phyloP scores from a whole-genome alignment of 192 early-diverging fungal species.

The Rhizoclosmatium sp. region DNA sequence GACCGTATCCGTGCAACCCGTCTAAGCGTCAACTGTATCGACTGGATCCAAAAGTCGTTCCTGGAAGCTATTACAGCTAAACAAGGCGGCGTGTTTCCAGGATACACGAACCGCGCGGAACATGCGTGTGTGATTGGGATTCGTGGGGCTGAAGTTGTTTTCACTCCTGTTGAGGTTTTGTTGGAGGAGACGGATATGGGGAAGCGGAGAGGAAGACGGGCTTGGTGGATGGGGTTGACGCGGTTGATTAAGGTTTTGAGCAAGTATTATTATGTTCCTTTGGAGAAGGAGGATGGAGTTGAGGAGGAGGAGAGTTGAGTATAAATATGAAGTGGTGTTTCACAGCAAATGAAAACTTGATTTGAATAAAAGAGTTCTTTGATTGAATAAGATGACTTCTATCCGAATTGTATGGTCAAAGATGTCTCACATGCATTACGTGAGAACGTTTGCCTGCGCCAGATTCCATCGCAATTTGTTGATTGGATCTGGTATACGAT shows the following conservation, averaged over 20 bases:
- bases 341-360: too few relatives aligned
- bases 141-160: constrained; percentile 74
- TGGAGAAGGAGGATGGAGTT: neutral
- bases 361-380: too few relatives aligned
- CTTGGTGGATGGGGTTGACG: constrained; percentile 76
- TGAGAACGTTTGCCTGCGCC: too few relatives aligned
- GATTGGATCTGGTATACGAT: too few relatives aligned
- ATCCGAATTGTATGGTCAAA: too few relatives aligned
- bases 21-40: constrained; percentile 79
- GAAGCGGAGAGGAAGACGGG: constrained; percentile 70
- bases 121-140: constrained; percentile 85
- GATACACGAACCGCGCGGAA: constrained; percentile 61
- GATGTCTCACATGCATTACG: too few relatives aligned
- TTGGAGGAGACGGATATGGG: constrained; percentile 82
- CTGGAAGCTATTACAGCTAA: constrained; percentile 29
- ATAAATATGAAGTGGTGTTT: too few relatives aligned
- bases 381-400: too few relatives aligned
- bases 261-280: constrained; percentile 55
- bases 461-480: too few relatives aligned
- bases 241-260: constrained; percentile 53
- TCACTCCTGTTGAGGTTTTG: constrained; percentile 74
- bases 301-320: too few relatives aligned
- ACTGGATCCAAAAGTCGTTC: constrained; percentile 81
- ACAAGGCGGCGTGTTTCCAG: neutral
- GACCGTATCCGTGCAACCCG: constrained; percentile 93